Conservation (phyloP, 2,329 filamentous ascomycete species). For the Xylariaceae sp. region DNA sequence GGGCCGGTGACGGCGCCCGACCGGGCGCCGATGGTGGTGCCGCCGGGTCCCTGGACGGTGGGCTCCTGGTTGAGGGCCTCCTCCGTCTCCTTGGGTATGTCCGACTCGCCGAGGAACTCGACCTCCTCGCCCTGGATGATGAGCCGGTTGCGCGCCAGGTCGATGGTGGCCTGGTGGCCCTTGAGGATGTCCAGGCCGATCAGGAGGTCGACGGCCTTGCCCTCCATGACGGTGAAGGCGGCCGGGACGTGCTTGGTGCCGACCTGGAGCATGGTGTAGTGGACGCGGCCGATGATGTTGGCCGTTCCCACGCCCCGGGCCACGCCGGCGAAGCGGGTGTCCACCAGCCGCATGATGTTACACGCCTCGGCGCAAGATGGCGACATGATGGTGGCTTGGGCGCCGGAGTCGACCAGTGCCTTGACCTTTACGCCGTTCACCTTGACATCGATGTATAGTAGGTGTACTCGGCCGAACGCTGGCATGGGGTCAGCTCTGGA, state of each 20-base stretch:
- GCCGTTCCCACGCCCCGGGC: conserved; percentile 92
- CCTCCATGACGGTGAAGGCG: conserved; percentile 99
- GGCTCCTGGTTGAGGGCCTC: conserved; percentile 71
- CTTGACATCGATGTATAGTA: conserved; percentile 93
- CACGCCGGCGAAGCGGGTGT: conserved; percentile 84
- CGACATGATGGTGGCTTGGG: conserved; percentile 98
- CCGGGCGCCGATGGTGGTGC: conserved; percentile 78
- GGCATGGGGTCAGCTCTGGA: conserved; percentile 12
- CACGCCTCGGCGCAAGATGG: conserved; percentile 84
- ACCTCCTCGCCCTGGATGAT: conserved; percentile 85
- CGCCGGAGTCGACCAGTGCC: conserved; percentile 93
- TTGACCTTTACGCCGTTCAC: conserved; percentile 91
- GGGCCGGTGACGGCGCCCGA: conserved; percentile 67
- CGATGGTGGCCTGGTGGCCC: conserved; percentile 87
- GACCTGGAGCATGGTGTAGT: conserved; percentile 91
- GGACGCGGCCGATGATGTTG: conserved; percentile 87
- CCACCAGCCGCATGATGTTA: conserved; percentile 92
- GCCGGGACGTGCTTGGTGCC: conserved; percentile 81
- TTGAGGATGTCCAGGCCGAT: conserved; percentile 96
- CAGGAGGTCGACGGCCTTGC: conserved; percentile 88
- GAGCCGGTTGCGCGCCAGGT: conserved; percentile 75
- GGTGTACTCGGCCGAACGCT: conserved; percentile 93
- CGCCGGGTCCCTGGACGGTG: conserved; percentile 74
- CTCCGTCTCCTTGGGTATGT: conserved; percentile 81
- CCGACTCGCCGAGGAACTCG: conserved; percentile 82